Evolutionary conservation across 164 flowering plant species (phyloP).

Genomic region (Houttuynia cordata): DNA sequence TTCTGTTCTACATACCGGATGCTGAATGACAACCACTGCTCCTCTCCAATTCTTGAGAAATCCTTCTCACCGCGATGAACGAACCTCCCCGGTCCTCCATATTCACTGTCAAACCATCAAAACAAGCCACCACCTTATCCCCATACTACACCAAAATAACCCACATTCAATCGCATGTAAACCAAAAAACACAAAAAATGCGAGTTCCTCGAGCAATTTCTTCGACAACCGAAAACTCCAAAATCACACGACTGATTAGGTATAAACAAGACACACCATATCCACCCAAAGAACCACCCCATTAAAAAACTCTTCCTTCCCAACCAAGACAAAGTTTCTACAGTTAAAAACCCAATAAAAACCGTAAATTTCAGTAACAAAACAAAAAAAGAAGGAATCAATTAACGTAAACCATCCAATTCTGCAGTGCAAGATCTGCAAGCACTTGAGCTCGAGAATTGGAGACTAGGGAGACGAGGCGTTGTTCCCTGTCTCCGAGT

Average conservation of each 20-base stretch:
- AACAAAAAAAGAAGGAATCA: too few species aligned
- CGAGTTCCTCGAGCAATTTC: not conserved
- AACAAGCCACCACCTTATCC: not conserved
- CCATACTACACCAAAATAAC: not conserved
- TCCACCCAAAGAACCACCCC: too few species aligned
- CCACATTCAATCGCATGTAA: too few species aligned
- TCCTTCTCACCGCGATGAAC: constrained; percentile 15
- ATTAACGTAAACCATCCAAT: too few species aligned
- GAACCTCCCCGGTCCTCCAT: constrained; percentile 13
- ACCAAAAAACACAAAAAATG: too few species aligned
- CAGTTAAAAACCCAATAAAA: too few species aligned
- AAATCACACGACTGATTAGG: not conserved
- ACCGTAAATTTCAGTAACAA: too few species aligned
- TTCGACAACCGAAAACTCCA: not conserved
- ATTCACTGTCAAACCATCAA: not conserved
- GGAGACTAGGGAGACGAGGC: too few species aligned
- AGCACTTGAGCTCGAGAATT: not conserved
- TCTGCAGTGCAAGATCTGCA: not conserved
- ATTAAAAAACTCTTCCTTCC: too few species aligned
- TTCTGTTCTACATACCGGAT: constrained; percentile 5
- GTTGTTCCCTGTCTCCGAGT: too few species aligned
- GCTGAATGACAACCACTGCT: constrained; percentile 9
- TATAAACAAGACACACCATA: too few species aligned
- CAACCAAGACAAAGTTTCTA: too few species aligned
- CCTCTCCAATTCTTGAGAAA: constrained; percentile 12